Conservation (phyloP, 257 asterid species). For the Anisodus acutangulus region DNA sequence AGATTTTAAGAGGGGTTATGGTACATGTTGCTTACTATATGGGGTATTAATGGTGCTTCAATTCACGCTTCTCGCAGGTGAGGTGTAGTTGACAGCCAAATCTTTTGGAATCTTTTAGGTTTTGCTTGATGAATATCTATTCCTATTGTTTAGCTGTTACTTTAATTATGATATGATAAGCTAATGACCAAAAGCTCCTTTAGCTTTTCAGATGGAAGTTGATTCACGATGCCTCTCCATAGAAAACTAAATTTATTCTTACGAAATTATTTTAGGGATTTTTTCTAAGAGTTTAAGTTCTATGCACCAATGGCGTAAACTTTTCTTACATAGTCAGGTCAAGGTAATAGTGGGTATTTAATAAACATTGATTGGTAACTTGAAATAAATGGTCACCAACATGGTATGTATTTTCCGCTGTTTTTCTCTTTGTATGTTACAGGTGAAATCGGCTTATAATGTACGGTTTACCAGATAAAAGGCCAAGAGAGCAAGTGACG, state of each 20-base stretch:
- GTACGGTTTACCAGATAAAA: constrained; percentile 1
- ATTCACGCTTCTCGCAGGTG: constrained; percentile 53
- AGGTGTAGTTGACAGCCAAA: constrained; percentile 32
- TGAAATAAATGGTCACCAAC: neutral
- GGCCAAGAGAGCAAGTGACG: constrained; percentile 26
- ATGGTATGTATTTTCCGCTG: neutral
- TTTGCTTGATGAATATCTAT: constrained; percentile 23
- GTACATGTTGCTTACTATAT: constrained; percentile 59
- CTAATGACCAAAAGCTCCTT: neutral
- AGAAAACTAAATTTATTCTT: neutral
- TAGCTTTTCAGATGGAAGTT: constrained; percentile 1
- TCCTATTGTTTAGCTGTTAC: constrained; percentile 13
- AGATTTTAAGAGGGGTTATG: constrained; percentile 35
- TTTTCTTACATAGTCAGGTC: neutral
- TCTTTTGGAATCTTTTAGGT: constrained; percentile 26
- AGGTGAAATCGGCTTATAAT: neutral
- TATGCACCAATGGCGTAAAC: neutral
- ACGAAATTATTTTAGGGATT: neutral
- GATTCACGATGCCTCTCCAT: too few relatives aligned
- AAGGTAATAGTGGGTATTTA: neutral
- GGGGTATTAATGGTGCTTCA: constrained; percentile 68
- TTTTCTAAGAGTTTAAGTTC: neutral
- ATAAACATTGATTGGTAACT: neutral
- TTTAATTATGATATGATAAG: neutral
- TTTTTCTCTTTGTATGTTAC: neutral